Evolutionary conservation across 1,284 basidiomycete genomes (phyloP).

Genomic region (Cryptococcus sp.): DNA sequence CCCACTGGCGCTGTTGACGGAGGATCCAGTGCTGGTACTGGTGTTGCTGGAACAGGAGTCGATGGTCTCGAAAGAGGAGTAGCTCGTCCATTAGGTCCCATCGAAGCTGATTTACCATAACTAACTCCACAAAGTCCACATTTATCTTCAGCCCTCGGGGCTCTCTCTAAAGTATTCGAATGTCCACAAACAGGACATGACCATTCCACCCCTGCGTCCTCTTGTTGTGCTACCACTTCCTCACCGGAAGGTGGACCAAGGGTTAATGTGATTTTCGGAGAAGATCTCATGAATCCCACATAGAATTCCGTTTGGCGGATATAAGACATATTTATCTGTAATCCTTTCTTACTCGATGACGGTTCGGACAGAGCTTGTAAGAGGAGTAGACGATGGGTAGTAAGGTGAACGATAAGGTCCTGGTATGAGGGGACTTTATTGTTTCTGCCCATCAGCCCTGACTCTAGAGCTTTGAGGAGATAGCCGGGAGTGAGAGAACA

Average conservation of each 20-base stretch:
- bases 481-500: neutral
- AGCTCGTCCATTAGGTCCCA: slow-evolving; percentile 10
- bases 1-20: slow-evolving; percentile 40
- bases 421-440: slow-evolving; percentile 64
- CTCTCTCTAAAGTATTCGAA: slow-evolving; percentile 59
- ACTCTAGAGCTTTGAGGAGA: slow-evolving; percentile 8
- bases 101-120: neutral
- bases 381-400: slow-evolving; percentile 65
- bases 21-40: neutral
- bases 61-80: slow-evolving; percentile 12
- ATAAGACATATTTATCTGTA: slow-evolving; percentile 58
- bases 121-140: slow-evolving; percentile 65
- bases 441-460: slow-evolving; percentile 52
- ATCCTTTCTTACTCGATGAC: slow-evolving; percentile 60
- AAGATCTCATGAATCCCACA: slow-evolving; percentile 84
- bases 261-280: slow-evolving; percentile 79
- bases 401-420: slow-evolving; percentile 70
- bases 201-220: slow-evolving; percentile 52
- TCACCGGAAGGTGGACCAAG: too few species aligned
- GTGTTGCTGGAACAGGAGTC: slow-evolving; percentile 11
- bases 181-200: slow-evolving; percentile 80
- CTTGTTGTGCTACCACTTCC: too few species aligned
- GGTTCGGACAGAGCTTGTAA: slow-evolving; percentile 17
- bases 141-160: slow-evolving; percentile 51
- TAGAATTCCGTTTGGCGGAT: slow-evolving; percentile 83